A percentile compares a stretch with the other conserved stretches of the same genome.
Evolutionary conservation across 352 stramenopile species (phyloP).

Genomic region (Phytophthora colocasiae): DNA sequence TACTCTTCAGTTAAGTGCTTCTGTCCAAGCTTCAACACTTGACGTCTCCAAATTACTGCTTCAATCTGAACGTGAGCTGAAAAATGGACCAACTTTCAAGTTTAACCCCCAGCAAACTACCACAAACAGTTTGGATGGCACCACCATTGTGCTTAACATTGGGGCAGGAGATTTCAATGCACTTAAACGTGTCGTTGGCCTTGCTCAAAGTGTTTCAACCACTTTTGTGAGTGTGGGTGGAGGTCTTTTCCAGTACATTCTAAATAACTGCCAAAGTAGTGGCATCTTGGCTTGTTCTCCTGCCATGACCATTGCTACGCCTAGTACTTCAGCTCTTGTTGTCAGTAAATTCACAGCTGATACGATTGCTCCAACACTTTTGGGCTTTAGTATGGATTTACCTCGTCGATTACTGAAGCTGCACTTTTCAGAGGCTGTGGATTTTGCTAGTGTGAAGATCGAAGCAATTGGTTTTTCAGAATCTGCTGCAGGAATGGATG

Average conservation of each 20-base stretch:
- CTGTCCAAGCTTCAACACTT: constrained; percentile 50
- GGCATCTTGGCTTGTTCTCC: constrained; percentile 42
- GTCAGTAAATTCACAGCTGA: constrained; percentile 56
- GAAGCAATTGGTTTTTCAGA: constrained; percentile 55
- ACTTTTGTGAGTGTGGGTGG: constrained; percentile 6
- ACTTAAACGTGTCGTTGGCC: constrained; percentile 42
- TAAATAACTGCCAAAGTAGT: constrained; percentile 51
- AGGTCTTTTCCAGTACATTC: constrained; percentile 57
- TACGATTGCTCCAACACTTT: constrained; percentile 45
- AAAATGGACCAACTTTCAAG: constrained; percentile 19
- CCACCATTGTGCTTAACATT: constrained; percentile 52
- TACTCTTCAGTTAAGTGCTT: constrained; percentile 40
- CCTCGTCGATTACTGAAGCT: constrained; percentile 61
- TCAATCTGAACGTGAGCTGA: constrained; percentile 38
- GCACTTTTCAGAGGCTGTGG: constrained; percentile 72
- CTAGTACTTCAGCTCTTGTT: constrained; percentile 25
- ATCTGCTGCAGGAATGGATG: constrained; percentile 33
- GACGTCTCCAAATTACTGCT: constrained; percentile 55
- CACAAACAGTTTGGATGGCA: constrained; percentile 50
- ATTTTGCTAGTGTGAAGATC: constrained; percentile 44
- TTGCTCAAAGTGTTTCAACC: constrained; percentile 36
- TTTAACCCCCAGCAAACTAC: constrained; percentile 45
- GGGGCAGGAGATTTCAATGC: constrained; percentile 50
- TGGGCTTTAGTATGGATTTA: constrained; percentile 72
- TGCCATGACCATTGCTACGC: constrained; percentile 22